Base-by-base conservation (phyloP, 805 yeast species). In the Komagataella pseudopastoris region DNA sequence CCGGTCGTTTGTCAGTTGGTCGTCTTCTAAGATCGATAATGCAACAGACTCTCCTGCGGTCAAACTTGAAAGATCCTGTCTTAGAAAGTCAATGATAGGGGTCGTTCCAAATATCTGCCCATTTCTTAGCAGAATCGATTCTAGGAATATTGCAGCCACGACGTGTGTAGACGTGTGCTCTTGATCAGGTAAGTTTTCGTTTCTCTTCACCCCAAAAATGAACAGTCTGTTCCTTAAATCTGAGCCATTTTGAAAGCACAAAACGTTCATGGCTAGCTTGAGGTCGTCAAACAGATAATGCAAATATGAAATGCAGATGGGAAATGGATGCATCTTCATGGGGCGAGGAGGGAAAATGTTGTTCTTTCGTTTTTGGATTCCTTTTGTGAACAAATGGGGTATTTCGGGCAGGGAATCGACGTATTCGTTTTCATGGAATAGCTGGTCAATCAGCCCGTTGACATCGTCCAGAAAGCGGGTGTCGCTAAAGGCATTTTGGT, bases 81-180 rank as follows among this genome's bases (percentile, higher is more conserved):
- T 53, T 43, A 75, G 53, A 22, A 75, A 62, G 3, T 67, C 66
- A 10, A 59, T 53, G 23, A 80, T 60, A 14, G 63, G 60, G 51
- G 67, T 71, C 23, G 53, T 54, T 1, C 89, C 90, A 22, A 81
- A 57, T 2, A 85, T 30, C 39, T 73, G 74, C 60, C 83, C 81
- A 58, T 83, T 86, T 54, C 88, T 68, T 6, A 84, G 68, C 22
- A 83, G 65, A 58, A 76, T 80, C 20, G 83, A 65, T 51, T 83
- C 87, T 57, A 81, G 74, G 8, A 81, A 57, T 1, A 85, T 85
- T 53, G 90, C 71, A 1, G 83, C 73, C n/a, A 85, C 61, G 6
- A 74, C 76, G 55, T 71, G 74, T 46, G 64, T 57, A 0, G 55
- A 46, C 4, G 51, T 48, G 36, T 50, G 50, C 12, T 20, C 45